Percentiles rank a stretch among this genome's conserved stretches.
Evolutionary conservation across 305 asterid genomes (phyloP).

Genomic region (Galium porrigens): DNA sequence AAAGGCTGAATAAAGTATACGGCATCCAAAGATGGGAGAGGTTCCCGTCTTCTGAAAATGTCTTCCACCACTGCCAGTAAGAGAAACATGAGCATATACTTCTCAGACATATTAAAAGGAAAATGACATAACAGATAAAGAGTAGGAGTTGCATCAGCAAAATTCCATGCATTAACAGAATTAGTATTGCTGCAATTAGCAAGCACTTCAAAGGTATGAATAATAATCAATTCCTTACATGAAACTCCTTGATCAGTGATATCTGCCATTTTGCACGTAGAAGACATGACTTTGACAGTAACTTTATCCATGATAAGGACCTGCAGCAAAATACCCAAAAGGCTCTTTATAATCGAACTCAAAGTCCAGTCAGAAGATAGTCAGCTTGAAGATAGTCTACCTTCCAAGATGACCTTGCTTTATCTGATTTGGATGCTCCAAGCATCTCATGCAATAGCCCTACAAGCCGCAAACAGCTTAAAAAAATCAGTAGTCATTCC

Average conservation of each 20-base stretch:
- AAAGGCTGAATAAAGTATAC: constrained; percentile 87
- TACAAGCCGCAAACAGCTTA: constrained; percentile 18
- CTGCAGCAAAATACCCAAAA: constrained; percentile 29
- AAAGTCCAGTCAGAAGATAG: not conserved
- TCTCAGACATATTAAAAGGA: constrained; percentile 10
- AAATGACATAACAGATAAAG: not conserved
- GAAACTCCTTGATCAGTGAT: constrained; percentile 94
- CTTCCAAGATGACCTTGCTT: constrained; percentile 74
- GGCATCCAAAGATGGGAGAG: constrained; percentile 91
- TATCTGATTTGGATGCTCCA: constrained; percentile 45
- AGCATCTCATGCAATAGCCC: constrained; percentile 82
- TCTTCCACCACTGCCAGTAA: constrained; percentile 85
- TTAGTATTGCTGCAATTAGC: not conserved
- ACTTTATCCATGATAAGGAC: constrained; percentile 98
- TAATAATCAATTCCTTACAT: constrained; percentile 32
- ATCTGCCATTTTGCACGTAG: constrained; percentile 94
- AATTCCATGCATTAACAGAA: not conserved
- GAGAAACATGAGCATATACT: not conserved
- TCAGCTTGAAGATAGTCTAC: constrained; percentile 22
- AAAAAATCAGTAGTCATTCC: constrained; percentile 17
- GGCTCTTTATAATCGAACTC: not conserved
- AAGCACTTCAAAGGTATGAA: not conserved
- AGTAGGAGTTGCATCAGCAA: not conserved
- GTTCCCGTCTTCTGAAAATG: constrained; percentile 81
- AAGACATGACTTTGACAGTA: constrained; percentile 83